Evolutionary conservation across 352 stramenopile genomes (phyloP).

Genomic region (Phytophthora citrophthora): DNA sequence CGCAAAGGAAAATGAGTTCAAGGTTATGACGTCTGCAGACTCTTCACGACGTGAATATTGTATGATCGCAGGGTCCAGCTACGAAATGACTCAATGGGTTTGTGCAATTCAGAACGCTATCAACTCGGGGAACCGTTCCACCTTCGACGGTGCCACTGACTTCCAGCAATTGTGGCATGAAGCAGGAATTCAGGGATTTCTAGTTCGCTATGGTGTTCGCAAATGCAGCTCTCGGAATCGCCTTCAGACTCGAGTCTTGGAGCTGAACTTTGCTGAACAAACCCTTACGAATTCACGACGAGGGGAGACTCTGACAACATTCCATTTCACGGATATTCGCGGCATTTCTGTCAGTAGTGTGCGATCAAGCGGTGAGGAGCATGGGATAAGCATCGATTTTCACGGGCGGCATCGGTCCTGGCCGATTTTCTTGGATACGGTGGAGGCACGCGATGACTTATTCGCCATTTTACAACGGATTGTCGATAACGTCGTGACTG

Average conservation of each 20-base stretch:
- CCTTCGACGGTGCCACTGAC: slow-evolving; percentile 71
- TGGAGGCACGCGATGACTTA: slow-evolving; percentile 75
- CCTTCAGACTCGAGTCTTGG: slow-evolving; percentile 83
- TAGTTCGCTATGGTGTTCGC: slow-evolving; percentile 84
- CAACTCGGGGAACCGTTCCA: slow-evolving; percentile 77
- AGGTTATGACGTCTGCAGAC: slow-evolving; percentile 79
- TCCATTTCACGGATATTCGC: slow-evolving; percentile 76
- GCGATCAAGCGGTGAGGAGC: slow-evolving; percentile 56
- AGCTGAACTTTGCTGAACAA: slow-evolving; percentile 89
- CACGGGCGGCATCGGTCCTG: slow-evolving; percentile 69
- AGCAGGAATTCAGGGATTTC: slow-evolving; percentile 78
- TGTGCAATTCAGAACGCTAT: slow-evolving; percentile 84
- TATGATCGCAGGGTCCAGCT: slow-evolving; percentile 68
- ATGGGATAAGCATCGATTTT: slow-evolving; percentile 77
- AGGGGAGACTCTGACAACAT: slow-evolving; percentile 77
- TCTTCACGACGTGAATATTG: slow-evolving; percentile 68
- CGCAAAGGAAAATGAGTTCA: slow-evolving; percentile 77
- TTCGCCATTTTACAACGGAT: slow-evolving; percentile 78
- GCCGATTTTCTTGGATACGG: slow-evolving; percentile 82
- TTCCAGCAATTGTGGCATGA: slow-evolving; percentile 84
- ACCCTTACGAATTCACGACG: slow-evolving; percentile 82
- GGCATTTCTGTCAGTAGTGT: slow-evolving; percentile 49
- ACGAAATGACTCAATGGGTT: slow-evolving; percentile 87
- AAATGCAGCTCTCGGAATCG: slow-evolving; percentile 83
- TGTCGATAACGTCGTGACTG: slow-evolving; percentile 62